Evolutionary conservation across 805 yeast species (phyloP).

Genomic region (Scheffersomyces lignosus): DNA sequence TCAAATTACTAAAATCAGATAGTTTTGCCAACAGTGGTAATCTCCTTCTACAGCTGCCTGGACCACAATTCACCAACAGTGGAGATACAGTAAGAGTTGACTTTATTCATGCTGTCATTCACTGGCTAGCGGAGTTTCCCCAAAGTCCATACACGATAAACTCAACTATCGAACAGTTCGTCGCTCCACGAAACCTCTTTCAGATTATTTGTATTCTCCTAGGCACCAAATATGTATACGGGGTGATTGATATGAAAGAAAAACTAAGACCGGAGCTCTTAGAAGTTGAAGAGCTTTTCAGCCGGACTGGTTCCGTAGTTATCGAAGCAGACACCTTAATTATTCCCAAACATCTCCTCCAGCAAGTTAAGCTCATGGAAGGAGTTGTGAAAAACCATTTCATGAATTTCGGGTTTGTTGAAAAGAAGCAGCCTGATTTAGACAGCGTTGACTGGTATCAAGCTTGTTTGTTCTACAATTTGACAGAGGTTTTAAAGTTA

Average conservation of each 20-base stretch:
- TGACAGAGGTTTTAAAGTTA: constrained; percentile 12
- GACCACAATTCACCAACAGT: background rate
- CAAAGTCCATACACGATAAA: constrained; percentile 11
- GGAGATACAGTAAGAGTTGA: background rate
- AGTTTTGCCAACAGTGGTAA: background rate
- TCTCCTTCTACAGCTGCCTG: background rate
- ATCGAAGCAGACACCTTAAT: constrained; percentile 5
- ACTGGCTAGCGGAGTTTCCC: constrained; percentile 26
- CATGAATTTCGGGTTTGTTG: background rate
- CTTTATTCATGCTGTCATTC: constrained; percentile 16
- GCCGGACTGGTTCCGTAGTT: constrained; percentile 5
- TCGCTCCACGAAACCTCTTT: constrained; percentile 13
- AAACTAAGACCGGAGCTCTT: too few species aligned
- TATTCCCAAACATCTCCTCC: constrained; percentile 2
- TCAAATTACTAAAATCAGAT: constrained; percentile 1
- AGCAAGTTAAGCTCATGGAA: constrained; percentile 6
- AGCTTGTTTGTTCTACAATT: constrained; percentile 13
- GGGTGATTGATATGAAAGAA: too few species aligned
- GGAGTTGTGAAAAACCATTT: constrained; percentile 2
- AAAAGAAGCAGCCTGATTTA: background rate
- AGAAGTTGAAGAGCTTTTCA: too few species aligned
- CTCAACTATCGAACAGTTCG: constrained; percentile 10
- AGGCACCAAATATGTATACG: constrained; percentile 17
- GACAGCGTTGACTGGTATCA: constrained; percentile 13
- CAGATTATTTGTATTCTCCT: constrained; percentile 13